Evolutionary conservation across 345 rosid genomes (phyloP), one percentile per base, ranked within the genome.

Genomic region (Euphorbia lathyris): DNA sequence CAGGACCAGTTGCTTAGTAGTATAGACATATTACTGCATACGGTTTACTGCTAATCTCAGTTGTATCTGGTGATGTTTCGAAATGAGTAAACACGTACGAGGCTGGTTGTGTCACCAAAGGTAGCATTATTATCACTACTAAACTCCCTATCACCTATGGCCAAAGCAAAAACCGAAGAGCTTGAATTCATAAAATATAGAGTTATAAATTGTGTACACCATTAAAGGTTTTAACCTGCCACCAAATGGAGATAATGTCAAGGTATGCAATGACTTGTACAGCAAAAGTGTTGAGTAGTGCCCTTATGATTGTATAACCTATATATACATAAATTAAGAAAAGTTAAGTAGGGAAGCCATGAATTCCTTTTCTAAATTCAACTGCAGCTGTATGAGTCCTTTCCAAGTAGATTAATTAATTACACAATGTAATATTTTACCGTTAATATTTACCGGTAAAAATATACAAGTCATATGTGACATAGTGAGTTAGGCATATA

Each of bases 1-100:
- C 75, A 48, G 92, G 92, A 51, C 92, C 92, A 66, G 79, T 82
- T 87, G 62, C 90, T 88, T 11, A 86, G 87, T 0, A 85, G 86
- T 56, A 87, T 80, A 58, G 90, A 77, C 40, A 86, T 76, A 86
- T 58, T 20, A 79, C 86, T 4, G 84, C 88, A 57, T 84, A 88
- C 23, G 90, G 86, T 65, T 79, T 83, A 76, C 86, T 81, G 11
- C 86, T 81, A 47, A 86, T 71, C 48, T 88, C 90, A 3, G 88
- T 88, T 22, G 88, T 20, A 0, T 56, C 80, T 0, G 86, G 48
- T 58, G 87, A 77, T 42, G 52, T 67, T 71, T 84, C 83, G 5
- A 88, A 86, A 68, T 77, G 87, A 16, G 76, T 73, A 69, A 84
- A 83, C 72, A 86, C 90, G 55, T 79, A 84, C 7, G 90, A 84